Evolutionary conservation across 257 asterid species (phyloP), one percentile per base, ranked within the genome.

Genomic region (Petrea volubilis): DNA sequence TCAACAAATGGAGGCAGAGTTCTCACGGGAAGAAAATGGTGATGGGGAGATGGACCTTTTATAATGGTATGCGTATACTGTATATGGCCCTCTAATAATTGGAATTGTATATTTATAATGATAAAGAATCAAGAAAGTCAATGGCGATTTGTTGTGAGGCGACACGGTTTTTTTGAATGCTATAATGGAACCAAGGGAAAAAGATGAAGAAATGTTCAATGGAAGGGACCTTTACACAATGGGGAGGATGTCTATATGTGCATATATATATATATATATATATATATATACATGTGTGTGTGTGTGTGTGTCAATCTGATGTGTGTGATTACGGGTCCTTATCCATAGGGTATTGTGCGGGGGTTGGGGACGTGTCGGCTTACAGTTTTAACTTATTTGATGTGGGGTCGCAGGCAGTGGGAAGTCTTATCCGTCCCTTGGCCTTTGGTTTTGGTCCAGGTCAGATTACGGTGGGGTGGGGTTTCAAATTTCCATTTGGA

Each of bases 351-450:
- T 13, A 50, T 10, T 10, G 8, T 2, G 21, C 5, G 25, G 36
- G 29, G 44, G 65, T 5, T 13, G 17, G 61, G 34, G 15, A 70
- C 73, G 78, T 64, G 73, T 65, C 40, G 0, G 65, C 18, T 38
- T 40, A 13, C 40, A 17, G 24, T 63, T 29, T 23, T 67, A 43
- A 56, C 72, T 44, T 33, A 40, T 53, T 52, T 23, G 49, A 13
- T 0, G 40, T 51, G 67, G 68, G 71, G 28, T 20, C 67, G 46
- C 47, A 36, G 12, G 51, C 17, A 23, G 33, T 5, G 50, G 62
- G 65, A 60, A 51, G n/a, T 68, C 76, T 69, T 75, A 75, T 75
- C 76, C 76, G 46, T 49, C 40, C 23, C 17, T 25, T 51, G 31
- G 71, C 70, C 50, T 43, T 40, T 23, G 61, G 25, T 50, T 71